Evolutionary conservation across 495 filamentous ascomycete species (phyloP), one percentile per base, ranked within the genome.

Genomic region (Penicillium coprophilum): DNA sequence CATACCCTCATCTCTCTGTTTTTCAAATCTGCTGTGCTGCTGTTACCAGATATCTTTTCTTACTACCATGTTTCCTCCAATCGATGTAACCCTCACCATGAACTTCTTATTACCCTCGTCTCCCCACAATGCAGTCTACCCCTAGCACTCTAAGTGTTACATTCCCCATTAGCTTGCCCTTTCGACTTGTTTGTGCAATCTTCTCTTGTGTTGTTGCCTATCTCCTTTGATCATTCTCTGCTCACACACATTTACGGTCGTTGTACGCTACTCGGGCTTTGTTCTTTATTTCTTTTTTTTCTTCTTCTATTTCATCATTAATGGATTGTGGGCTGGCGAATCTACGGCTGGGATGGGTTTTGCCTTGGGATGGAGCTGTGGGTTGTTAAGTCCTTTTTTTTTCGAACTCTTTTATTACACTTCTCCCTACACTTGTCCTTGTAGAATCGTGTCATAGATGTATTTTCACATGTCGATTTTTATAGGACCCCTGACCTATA

Each of bases 251-350:
- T 38, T 39, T 54, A 41, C 21, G 52, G 23, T 52, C 31, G 43
- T 52, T 38, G 52, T 46, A 38, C 52, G 43, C 43, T 46, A 46
- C 32, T 27, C n/a, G 52, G 28, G 31, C 19, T 43, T 56, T 38
- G 53, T 36, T 51, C 15, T 38, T 17, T 38, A 0, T 55, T 45
- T 21, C 13, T 12, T 43, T 52, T 56, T 38, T 49, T 34, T 50
- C 3, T 59, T 17, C 32, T 46, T 46, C 41, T 46, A 19, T 62
- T 63, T 70, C 52, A 69, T 71, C 59, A 57, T 66, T 66, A 63
- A 62, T 57, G 71, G 65, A 60, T 38, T 38, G 34, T 65, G 67
- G 71, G 59, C 54, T 58, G 73, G 73, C 73, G 73, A 73, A 59
- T 62, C 50, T 64, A 62, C 34, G 71, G 68, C 57, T 66, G 65